These are phyloP conservation scores for Trebouxia sp. DNA, from an alignment of 139 green algal genomes.

Conservation along the genomic window DNA sequence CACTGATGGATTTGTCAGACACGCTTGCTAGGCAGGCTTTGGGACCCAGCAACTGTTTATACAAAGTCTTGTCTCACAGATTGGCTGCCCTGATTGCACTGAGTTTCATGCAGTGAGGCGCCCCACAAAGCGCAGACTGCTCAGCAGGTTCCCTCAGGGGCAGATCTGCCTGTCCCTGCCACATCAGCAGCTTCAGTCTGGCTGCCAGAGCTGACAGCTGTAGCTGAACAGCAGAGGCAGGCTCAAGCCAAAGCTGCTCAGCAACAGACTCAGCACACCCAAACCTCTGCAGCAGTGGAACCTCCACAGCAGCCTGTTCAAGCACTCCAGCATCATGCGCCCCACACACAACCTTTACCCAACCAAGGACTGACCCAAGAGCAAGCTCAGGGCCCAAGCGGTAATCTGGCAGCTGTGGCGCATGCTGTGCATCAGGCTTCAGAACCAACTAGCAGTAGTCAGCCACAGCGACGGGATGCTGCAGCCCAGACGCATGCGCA, in stretches of 20 bases:
- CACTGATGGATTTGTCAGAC: no score
- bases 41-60: no score
- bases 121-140: no score
- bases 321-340: background rate
- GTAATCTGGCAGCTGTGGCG: no score
- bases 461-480: background rate
- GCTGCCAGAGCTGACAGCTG: background rate
- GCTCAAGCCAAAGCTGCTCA: background rate
- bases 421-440: no score
- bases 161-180: background rate
- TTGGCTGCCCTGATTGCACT: no score
- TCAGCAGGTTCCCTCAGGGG: no score
- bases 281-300: no score
- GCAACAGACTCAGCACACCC: constrained; percentile 27
- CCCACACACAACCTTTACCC: background rate
- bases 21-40: no score
- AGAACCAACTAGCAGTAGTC: background rate
- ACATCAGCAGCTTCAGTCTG: background rate
- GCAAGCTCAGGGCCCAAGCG: no score
- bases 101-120: background rate
- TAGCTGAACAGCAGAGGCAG: background rate
- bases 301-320: background rate
- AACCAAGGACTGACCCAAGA: no score
- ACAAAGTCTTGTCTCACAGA: no score
- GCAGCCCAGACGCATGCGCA: background rate